These are phyloP conservation scores for Trichosporon coremiiforme DNA, from an alignment of 1,284 basidiomycete genomes.

Conservation along the genomic window DNA sequence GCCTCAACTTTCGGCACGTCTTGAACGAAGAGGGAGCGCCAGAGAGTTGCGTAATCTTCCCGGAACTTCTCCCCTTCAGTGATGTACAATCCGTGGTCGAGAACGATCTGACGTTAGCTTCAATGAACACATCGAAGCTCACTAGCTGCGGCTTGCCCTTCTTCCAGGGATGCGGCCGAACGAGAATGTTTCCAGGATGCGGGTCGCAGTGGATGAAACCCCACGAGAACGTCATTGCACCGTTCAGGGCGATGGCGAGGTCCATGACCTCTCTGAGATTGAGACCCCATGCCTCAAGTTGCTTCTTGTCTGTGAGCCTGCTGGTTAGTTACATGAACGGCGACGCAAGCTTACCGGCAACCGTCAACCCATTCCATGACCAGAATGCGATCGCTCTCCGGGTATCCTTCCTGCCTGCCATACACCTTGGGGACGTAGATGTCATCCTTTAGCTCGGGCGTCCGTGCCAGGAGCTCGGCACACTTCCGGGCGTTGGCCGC, in stretches of 20 bases:
- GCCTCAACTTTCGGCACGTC: conserved; percentile 67
- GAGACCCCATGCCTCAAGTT: conserved; percentile 54
- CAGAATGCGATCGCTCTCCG: conserved; percentile 69
- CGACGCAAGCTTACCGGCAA: conserved; percentile 42
- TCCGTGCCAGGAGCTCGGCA: conserved; percentile 50
- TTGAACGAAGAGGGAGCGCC: conserved; percentile 72
- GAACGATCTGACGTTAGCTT: conserved; percentile 58
- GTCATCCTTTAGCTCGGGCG: conserved; percentile 66
- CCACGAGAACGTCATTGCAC: conserved; percentile 85
- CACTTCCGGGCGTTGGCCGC: conserved; percentile 55
- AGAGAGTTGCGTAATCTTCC: conserved; percentile 73
- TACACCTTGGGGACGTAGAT: conserved; percentile 80
- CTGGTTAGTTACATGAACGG: background rate
- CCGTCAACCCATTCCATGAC: conserved; percentile 83
- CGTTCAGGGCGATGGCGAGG: conserved; percentile 64
- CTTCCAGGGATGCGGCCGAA: conserved; percentile 69
- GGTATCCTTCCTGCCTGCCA: conserved; percentile 63
- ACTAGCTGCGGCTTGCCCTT: conserved; percentile 73
- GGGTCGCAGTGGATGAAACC: conserved; percentile 75
- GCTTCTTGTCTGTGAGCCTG: conserved; percentile 68
- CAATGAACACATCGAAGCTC: conserved; percentile 20
- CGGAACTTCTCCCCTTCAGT: conserved; percentile 66
- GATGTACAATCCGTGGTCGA: conserved; percentile 88
- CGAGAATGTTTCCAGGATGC: conserved; percentile 75
- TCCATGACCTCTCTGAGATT: conserved; percentile 61